Evolutionary conservation across 495 filamentous ascomycete genomes (phyloP).

Genomic region (Corynascus novoguineensis): DNA sequence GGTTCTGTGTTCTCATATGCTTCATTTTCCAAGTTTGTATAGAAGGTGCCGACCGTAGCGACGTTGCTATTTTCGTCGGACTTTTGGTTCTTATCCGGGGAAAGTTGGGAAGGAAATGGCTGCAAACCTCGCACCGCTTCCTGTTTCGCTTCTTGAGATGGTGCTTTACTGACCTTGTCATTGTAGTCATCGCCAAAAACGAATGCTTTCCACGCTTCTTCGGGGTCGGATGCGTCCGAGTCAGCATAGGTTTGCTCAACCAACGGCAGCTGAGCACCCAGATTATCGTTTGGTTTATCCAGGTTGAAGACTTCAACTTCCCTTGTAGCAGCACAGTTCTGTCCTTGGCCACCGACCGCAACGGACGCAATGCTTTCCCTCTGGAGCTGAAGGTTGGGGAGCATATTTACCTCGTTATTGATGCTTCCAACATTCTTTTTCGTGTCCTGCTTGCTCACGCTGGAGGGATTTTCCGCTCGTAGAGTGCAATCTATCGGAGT

Average conservation of each 20-base stretch:
- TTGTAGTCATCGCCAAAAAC: slow-evolving; percentile 31
- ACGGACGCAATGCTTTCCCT: background rate
- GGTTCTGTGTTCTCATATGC: background rate
- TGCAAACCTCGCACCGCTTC: slow-evolving; percentile 28
- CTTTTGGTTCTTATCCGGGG: background rate
- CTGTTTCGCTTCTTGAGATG: slow-evolving; percentile 34
- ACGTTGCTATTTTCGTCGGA: slow-evolving; percentile 18
- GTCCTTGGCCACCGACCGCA: background rate
- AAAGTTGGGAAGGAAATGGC: slow-evolving; percentile 23
- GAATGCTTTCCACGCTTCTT: slow-evolving; percentile 38
- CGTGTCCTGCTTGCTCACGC: background rate
- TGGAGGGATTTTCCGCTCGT: background rate
- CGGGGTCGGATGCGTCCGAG: slow-evolving; percentile 14
- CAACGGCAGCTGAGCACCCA: background rate
- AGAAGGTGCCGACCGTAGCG: slow-evolving; percentile 17
- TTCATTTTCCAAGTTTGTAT: background rate
- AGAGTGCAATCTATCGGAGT: background rate
- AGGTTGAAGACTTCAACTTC: background rate
- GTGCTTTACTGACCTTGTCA: slow-evolving; percentile 31
- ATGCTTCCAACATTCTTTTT: background rate
- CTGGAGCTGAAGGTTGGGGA: background rate
- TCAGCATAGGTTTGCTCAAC: background rate
- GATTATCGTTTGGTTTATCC: background rate
- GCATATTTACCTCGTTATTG: background rate
- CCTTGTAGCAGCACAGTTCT: background rate